Conservation (phyloP, 1,139 yeast genomes). For the Kodamaea anthophila region DNA sequence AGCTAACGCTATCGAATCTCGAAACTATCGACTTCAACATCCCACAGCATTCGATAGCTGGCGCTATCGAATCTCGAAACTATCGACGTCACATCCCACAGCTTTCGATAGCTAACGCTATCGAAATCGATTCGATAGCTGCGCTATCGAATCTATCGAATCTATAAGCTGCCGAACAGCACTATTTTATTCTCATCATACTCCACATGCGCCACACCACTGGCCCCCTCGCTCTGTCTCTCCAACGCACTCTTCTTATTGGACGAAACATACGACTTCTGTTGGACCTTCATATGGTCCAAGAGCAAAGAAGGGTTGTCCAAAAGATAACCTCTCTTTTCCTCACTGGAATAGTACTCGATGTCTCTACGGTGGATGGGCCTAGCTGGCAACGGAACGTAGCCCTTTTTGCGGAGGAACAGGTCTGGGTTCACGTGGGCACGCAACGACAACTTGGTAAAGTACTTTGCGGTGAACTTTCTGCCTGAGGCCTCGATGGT, state of each 20-base stretch:
- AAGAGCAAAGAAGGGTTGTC: conserved; percentile 33
- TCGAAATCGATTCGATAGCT: too few relatives aligned
- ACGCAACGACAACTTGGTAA: conserved; percentile 57
- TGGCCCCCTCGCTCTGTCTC: conserved; percentile 28
- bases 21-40: too few relatives aligned
- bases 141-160: too few relatives aligned
- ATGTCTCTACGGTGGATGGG: conserved; percentile 83
- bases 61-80: too few relatives aligned
- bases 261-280: conserved; percentile 11
- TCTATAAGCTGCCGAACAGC: too few relatives aligned
- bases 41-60: too few relatives aligned
- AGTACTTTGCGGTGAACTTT: conserved; percentile 66
- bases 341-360: conserved; percentile 65
- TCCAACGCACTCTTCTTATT: conserved; percentile 23
- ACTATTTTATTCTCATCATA: conserved; percentile 9
- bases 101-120: too few relatives aligned
- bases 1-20: too few relatives aligned
- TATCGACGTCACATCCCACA: too few relatives aligned
- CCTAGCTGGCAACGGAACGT: conserved; percentile 78
- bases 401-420: conserved; percentile 62
- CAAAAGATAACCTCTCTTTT: conserved; percentile 69
- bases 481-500: conserved; percentile 72
- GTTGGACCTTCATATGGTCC: conserved; percentile 25
- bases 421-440: conserved; percentile 75
- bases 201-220: conserved; percentile 19